phyloP scores from a whole-genome alignment of 768 basidiomycete genomes.

The Lactarius akahatsu region DNA sequence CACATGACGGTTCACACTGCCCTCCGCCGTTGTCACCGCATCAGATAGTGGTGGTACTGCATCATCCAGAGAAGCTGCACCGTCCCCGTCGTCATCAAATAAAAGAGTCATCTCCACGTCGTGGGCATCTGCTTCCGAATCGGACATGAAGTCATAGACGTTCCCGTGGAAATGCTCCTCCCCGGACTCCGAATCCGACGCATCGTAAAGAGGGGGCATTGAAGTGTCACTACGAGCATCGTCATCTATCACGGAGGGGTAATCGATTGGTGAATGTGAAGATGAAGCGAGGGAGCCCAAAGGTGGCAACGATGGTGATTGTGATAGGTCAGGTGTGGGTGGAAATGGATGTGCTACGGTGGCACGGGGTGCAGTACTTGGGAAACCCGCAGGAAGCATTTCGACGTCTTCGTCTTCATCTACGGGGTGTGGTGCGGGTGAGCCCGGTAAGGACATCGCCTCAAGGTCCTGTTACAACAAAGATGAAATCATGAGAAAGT shows the following conservation, averaged over 20 bases:
- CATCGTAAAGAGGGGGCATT: slow-evolving; percentile 23
- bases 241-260: slow-evolving; percentile 3
- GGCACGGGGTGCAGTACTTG: background rate
- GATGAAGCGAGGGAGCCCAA: background rate
- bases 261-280: background rate
- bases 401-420: slow-evolving; percentile 18
- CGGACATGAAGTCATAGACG: slow-evolving; percentile 21
- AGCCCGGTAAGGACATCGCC: background rate
- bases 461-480: background rate
- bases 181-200: slow-evolving; percentile 26
- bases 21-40: background rate
- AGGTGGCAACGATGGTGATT: slow-evolving; percentile 9
- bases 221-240: slow-evolving; percentile 24
- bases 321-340: slow-evolving; percentile 3
- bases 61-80: background rate
- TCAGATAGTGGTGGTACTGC: background rate
- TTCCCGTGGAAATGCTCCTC: slow-evolving; percentile 6
- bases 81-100: slow-evolving; percentile 17
- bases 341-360: background rate
- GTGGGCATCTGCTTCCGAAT: slow-evolving; percentile 26
- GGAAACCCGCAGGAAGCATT: slow-evolving; percentile 9
- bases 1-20: slow-evolving; percentile 8
- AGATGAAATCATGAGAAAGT: slow-evolving; percentile 15
- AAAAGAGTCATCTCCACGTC: slow-evolving; percentile 29
- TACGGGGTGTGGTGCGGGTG: background rate